Base-by-base conservation (phyloP, 768 basidiomycete genomes). In the Leucocoprinus sp. region DNA sequence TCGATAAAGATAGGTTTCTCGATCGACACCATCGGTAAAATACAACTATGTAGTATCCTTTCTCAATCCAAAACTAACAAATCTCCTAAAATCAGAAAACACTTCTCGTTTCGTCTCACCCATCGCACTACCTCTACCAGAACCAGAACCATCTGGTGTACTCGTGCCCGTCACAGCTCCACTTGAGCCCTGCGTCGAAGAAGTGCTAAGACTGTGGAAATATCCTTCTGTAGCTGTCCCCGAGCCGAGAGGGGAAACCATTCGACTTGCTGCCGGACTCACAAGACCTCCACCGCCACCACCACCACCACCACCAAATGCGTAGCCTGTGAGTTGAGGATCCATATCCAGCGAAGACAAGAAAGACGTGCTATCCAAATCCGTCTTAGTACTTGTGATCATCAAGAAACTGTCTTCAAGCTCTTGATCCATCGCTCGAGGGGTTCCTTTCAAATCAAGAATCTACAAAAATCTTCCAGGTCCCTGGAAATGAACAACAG, bases 311-410 rank as follows among this genome's bases (percentile, higher is more conserved):
- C 19, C 37, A 40, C 27, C 37, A 18, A 22, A 23, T 14, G 34
- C 23, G 49, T 71, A 66, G 9, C 68, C 64, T 2, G 71, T 64
- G 15, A 66, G 60, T 0, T 78, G 67, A 1, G 93, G 92, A 52
- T 98, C 93, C 96, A 99, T 99, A 62, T 99, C 96, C 24, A 99
- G 74, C 0, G 82, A 76, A 0, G 92, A 85, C 24, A 99, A 76
- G 74, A 99, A 97, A 0, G 96, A 98, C 0, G 87, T 84, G 60
- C 77, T 83, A 50, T 88, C 79, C 11, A 99, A 73, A 43, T 97
- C 92, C 21, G 79, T 75, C 59, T 91, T 89, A 4, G 88, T 93
- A 54, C 95, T 95, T 24, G 95, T 97, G 45, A 89, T 84, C 5
- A 88, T 84, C 31, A 97, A 69, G 69, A 98, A 99, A 17, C 82